phyloP scores from a whole-genome alignment of 208 protist genomes.

The Polymyxa betae region DNA sequence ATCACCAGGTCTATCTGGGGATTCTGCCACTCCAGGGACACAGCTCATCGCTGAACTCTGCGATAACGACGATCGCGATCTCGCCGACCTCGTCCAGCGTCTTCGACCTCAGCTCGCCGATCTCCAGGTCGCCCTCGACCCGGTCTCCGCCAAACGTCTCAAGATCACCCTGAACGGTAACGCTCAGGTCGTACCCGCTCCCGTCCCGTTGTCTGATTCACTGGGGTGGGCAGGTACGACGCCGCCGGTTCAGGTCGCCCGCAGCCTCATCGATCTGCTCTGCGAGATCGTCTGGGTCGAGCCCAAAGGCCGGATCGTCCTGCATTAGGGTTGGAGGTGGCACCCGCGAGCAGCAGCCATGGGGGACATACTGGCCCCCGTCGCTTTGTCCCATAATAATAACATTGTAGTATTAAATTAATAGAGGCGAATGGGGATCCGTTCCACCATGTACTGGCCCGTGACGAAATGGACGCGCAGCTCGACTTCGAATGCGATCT shows the following conservation, averaged over 20 bases:
- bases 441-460: constrained; percentile 34
- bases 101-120: not conserved
- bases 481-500: constrained; percentile 42
- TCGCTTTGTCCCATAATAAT: not conserved
- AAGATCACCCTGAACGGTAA: not conserved
- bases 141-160: not conserved
- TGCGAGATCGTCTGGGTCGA: not conserved
- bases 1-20: no score
- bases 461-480: not conserved
- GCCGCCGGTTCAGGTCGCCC: not conserved
- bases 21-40: not conserved
- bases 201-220: not conserved
- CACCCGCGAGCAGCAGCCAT: no score
- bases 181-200: not conserved
- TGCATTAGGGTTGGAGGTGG: not conserved
- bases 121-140: not conserved
- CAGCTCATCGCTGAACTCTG: not conserved
- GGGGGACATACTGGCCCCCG: no score
- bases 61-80: not conserved
- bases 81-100: not conserved
- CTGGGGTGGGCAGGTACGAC: not conserved
- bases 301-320: not conserved
- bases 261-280: not conserved
- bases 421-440: not conserved
- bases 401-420: not conserved